phyloP scores from a whole-genome alignment of 805 yeast species.

The Starmerella lactis-condensi region DNA sequence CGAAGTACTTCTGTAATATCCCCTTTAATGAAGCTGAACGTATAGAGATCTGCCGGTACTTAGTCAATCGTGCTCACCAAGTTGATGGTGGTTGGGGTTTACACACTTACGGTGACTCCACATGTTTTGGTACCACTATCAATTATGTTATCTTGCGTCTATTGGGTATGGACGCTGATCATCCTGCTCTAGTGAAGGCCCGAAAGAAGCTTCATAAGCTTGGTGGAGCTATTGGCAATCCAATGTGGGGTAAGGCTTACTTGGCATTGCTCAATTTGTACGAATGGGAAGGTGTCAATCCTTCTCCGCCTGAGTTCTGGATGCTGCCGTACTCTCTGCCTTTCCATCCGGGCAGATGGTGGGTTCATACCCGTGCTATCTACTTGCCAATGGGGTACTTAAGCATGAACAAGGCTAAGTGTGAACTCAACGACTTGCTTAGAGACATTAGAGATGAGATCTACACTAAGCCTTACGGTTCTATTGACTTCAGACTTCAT shows the following conservation, averaged over 20 bases:
- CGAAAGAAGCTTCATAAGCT: constrained; percentile 44
- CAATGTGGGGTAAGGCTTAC: constrained; percentile 98
- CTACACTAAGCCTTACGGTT: constrained; percentile 44
- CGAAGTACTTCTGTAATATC: constrained; percentile 48
- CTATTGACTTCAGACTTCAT: constrained; percentile 48
- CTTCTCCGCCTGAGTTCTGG: constrained; percentile 95
- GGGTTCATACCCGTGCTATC: constrained; percentile 95
- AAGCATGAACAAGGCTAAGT: constrained; percentile 35
- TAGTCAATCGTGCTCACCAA: constrained; percentile 85
- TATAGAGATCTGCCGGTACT: constrained; percentile 60
- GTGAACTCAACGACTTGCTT: constrained; percentile 47
- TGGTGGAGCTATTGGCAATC: constrained; percentile 80
- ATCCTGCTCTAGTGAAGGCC: constrained; percentile 64
- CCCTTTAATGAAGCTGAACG: constrained; percentile 48
- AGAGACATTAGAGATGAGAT: constrained; percentile 56
- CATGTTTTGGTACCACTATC: constrained; percentile 84
- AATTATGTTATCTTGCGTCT: constrained; percentile 70
- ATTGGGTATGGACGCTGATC: constrained; percentile 54
- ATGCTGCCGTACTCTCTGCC: constrained; percentile 63
- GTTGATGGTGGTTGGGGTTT: constrained; percentile 99
- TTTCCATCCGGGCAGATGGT: constrained; percentile 91
- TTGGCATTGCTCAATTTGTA: constrained; percentile 61
- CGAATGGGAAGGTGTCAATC: constrained; percentile 93
- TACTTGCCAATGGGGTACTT: constrained; percentile 75
- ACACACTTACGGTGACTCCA: constrained; percentile 77